A percentile compares a stretch with the other conserved stretches of the same genome.
These are phyloP conservation scores for Cephalotrichum gorgonifer DNA, from an alignment of 2,329 filamentous ascomycete genomes.

Conservation along the genomic window DNA sequence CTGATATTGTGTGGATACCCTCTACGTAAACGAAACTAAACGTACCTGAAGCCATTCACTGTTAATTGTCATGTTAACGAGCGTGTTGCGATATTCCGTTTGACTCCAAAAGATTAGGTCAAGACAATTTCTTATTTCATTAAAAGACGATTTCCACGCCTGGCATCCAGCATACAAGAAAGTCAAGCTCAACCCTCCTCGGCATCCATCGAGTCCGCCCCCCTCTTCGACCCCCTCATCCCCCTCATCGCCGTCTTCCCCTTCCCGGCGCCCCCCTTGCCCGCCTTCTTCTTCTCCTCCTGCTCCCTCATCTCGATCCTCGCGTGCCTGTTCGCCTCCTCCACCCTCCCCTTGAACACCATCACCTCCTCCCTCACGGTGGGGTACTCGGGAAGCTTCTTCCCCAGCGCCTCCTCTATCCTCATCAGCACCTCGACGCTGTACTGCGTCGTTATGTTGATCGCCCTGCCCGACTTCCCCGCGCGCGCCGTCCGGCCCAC, in stretches of 20 bases:
- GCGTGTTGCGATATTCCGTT: too few relatives aligned
- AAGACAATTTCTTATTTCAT: neutral
- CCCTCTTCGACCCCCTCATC: slow-evolving; percentile 31
- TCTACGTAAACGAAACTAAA: too few relatives aligned
- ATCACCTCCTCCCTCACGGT: slow-evolving; percentile 75
- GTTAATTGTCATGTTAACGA: neutral
- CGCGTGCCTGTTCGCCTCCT: slow-evolving; percentile 74
- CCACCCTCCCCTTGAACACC: slow-evolving; percentile 66
- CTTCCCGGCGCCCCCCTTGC: slow-evolving; percentile 34
- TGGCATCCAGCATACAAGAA: neutral
- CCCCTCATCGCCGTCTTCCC: slow-evolving; percentile 28
- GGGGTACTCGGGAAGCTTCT: slow-evolving; percentile 60
- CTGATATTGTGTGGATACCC: slow-evolving; percentile 3
- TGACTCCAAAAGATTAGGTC: too few relatives aligned
- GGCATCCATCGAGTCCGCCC: slow-evolving; percentile 57
- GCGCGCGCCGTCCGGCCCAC: slow-evolving; percentile 83
- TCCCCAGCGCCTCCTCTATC: slow-evolving; percentile 74
- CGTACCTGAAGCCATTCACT: neutral
- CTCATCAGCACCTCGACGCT: slow-evolving; percentile 71
- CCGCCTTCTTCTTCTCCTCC: slow-evolving; percentile 54
- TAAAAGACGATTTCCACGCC: neutral
- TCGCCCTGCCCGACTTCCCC: slow-evolving; percentile 71
- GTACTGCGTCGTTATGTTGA: slow-evolving; percentile 79
- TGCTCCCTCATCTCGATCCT: slow-evolving; percentile 73
- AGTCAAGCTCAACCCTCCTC: slow-evolving; percentile 50